A percentile compares a stretch with the other conserved stretches of the same genome.
phyloP scores from a whole-genome alignment of 202 grass and related monocot genomes.

The Brachypodium distachyon region DNA sequence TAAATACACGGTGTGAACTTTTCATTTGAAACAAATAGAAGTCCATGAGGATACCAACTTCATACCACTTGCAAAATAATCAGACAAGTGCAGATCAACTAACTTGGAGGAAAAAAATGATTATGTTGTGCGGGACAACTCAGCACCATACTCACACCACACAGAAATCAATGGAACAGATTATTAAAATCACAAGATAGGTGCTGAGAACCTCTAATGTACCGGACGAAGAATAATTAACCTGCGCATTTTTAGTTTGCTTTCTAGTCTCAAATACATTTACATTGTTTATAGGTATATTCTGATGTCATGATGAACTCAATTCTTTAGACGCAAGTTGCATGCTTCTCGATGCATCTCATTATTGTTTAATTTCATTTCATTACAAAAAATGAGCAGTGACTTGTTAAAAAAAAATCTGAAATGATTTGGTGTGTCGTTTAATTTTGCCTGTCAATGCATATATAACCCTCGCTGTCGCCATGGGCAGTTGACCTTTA shows the following conservation, averaged over 20 bases:
- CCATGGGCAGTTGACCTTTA: not conserved
- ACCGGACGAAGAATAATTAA: not conserved
- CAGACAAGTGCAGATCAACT: not conserved
- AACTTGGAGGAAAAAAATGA: not conserved
- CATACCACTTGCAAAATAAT: not conserved
- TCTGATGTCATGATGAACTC: not conserved
- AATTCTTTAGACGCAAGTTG: constrained; percentile 9
- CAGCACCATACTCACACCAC: not conserved
- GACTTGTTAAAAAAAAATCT: not conserved
- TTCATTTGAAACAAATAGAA: no score
- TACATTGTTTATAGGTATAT: not conserved
- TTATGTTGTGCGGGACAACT: not conserved
- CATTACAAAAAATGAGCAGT: not conserved
- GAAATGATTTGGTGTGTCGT: not conserved
- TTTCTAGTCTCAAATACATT: not conserved
- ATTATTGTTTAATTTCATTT: not conserved
- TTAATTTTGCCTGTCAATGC: not conserved
- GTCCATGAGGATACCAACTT: not conserved
- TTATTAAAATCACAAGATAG: not conserved
- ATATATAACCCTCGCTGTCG: not conserved
- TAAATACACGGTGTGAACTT: no score
- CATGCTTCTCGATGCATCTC: constrained; percentile 18
- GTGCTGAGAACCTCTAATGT: not conserved
- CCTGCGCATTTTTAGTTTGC: not conserved
- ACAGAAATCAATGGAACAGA: not conserved